Conservation (phyloP, 441 rosid species). For the Metrosideros polymorpha region DNA sequence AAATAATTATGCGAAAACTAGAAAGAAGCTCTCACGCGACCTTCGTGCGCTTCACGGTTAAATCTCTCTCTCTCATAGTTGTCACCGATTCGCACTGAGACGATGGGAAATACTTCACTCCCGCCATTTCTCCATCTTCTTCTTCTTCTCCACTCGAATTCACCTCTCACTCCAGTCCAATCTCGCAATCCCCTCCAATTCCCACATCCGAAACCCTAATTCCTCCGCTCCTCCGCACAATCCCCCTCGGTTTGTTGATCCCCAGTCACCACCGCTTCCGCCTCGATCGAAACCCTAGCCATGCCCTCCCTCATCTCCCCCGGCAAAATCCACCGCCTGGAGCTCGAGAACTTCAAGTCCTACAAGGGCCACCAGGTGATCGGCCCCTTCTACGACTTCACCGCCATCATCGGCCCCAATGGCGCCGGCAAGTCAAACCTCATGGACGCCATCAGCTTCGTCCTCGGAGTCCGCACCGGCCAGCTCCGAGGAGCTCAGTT, state of each 20-base stretch:
- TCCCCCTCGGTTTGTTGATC: background rate
- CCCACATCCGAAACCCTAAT: background rate
- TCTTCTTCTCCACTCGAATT: background rate
- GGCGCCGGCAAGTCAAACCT: slow-evolving; percentile 97
- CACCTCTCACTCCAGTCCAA: background rate
- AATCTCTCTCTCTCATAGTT: background rate
- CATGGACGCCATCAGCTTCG: slow-evolving; percentile 99
- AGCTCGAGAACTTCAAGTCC: slow-evolving; percentile 97
- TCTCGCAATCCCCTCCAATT: background rate
- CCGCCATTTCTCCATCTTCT: background rate
- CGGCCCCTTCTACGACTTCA: slow-evolving; percentile 96
- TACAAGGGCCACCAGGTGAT: slow-evolving; percentile 80
- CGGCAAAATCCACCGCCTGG: slow-evolving; percentile 73
- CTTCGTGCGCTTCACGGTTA: background rate
- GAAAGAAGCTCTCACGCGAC: background rate
- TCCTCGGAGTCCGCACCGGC: slow-evolving; percentile 95
- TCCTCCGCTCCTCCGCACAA: background rate
- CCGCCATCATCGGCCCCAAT: slow-evolving; percentile 97
- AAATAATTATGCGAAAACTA: no score
- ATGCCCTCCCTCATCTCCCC: slow-evolving; percentile 75
- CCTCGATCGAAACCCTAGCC: slow-evolving; percentile 1
- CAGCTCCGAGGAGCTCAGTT: slow-evolving; percentile 97
- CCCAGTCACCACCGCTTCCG: background rate
- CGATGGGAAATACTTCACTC: background rate
- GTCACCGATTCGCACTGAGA: background rate